Evolutionary conservation across 2,329 filamentous ascomycete species (phyloP), one percentile per base, ranked within the genome.

Genomic region (Aspergillus persii): DNA sequence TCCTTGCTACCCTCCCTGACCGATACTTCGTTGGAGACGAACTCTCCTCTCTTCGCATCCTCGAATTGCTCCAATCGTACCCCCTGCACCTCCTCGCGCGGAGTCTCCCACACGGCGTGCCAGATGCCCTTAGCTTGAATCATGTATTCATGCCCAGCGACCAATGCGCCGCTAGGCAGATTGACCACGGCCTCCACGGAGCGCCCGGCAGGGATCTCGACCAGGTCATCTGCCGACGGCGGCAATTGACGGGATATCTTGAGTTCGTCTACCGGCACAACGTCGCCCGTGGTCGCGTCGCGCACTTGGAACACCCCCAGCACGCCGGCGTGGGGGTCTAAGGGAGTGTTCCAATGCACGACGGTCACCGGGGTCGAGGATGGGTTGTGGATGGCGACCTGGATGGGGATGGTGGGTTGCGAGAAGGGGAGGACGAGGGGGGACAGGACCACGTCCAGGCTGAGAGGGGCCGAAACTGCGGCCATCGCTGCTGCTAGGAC

Each of bases 281-380:
- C n/a, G 18, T 63, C 52, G 26, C 65, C 62, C 7, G 59, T 62
- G 15, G 61, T 60, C 33, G 57, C 60, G 53, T 75, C 70, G 36
- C 56, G 62, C 6, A 74, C 56, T 11, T 68, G 57, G 49, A 75
- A 75, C 15, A 74, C 54, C 6, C 71, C 69, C n/a, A 74, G 63
- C 5, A 70, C 56, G 23, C 63, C 63, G 5, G 74, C 74, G 6
- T 61, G 63, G 6, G 66, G 60, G 53, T 78, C 77, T 3, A 78
- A 64, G 1, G 74, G 75, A 4, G 68, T 74, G 3, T 67, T 70
- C 76, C 76, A 79, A 60, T 63, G 69, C 3, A 79, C 63, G 4
- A 79, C 48, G 0, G 71, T 77, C 12, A 76, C 56, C 12, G 69
- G 56, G 2, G 65, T 52, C 4, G 66, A 51, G 0, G 69, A 66